A percentile compares a stretch with the other conserved stretches of the same genome.
phyloP scores from a whole-genome alignment of 2,329 filamentous ascomycete species.

The Microcera coccophila region DNA sequence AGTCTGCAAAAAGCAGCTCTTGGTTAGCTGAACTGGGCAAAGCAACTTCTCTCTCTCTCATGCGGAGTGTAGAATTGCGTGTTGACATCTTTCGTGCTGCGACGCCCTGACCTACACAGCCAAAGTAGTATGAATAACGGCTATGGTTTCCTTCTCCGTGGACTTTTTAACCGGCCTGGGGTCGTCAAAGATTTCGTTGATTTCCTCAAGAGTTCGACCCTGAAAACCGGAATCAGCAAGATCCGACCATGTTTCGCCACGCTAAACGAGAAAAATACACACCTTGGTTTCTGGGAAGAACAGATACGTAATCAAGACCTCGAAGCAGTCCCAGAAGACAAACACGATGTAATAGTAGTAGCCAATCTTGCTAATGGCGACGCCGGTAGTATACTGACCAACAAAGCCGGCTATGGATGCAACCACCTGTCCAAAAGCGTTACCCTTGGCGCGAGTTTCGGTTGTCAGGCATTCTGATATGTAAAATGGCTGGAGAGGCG shows the following conservation, averaged over 20 bases:
- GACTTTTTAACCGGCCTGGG: conserved; percentile 11
- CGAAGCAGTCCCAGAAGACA: conserved; percentile 26
- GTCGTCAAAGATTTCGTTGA: conserved; percentile 25
- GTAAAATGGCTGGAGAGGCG: conserved; percentile 1
- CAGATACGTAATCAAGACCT: conserved; percentile 34
- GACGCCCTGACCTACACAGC: too few species aligned
- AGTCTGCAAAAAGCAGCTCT: too few species aligned
- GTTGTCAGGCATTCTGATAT: conserved; percentile 1
- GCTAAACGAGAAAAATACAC: too few species aligned
- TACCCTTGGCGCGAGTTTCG: conserved; percentile 6
- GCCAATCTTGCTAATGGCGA: conserved; percentile 19
- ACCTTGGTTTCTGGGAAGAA: conserved; percentile 31
- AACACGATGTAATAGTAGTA: conserved; percentile 40
- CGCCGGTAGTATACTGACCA: not conserved
- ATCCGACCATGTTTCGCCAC: too few species aligned
- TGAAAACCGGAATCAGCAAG: too few species aligned
- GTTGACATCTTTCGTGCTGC: too few species aligned
- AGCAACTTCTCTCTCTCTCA: too few species aligned
- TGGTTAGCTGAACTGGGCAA: too few species aligned
- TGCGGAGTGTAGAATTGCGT: too few species aligned
- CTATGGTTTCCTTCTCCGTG: not conserved
- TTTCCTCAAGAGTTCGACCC: conserved; percentile 26
- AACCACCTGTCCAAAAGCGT: not conserved
- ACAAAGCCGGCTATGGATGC: not conserved
- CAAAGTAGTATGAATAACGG: too few species aligned